A percentile compares a stretch with the other conserved stretches of the same genome.
phyloP scores from a whole-genome alignment of 2,329 filamentous ascomycete species.

The Knufia petricola region DNA sequence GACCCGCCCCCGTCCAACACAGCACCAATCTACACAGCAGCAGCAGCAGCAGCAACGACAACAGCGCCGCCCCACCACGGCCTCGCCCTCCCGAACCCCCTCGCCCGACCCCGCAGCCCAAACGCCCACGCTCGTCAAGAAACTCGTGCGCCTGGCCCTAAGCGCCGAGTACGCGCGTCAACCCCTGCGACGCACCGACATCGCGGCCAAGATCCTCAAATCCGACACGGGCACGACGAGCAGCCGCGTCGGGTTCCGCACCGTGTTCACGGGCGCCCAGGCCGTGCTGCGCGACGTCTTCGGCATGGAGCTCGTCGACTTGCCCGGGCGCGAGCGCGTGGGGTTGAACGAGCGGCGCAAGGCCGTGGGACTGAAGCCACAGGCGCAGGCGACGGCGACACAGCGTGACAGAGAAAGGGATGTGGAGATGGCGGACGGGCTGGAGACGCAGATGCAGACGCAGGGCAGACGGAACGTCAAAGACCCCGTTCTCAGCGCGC shows the following conservation, averaged over 20 bases:
- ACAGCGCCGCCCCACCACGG: conserved; percentile 9
- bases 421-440: not conserved
- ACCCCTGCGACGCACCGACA: conserved; percentile 49
- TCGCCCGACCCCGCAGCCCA: conserved; percentile 1
- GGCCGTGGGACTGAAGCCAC: conserved; percentile 25
- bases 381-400: conserved; percentile 51
- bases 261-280: conserved; percentile 70
- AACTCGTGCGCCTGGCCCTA: conserved; percentile 52
- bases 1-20: not conserved
- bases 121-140: conserved; percentile 39
- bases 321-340: conserved; percentile 71
- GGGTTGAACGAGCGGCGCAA: conserved; percentile 46
- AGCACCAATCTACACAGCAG: conserved; percentile 10
- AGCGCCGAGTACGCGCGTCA: conserved; percentile 51
- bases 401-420: conserved; percentile 27
- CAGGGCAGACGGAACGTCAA: conserved; percentile 35
- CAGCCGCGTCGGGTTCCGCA: conserved; percentile 60
- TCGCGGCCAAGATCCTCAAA: conserved; percentile 60
- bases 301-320: conserved; percentile 85
- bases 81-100: conserved; percentile 5
- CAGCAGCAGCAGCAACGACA: conserved; percentile 10
- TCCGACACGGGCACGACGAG: conserved; percentile 20
- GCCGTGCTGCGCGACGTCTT: conserved; percentile 59
- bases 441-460: conserved; percentile 3
- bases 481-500: conserved; percentile 40